Base-by-base conservation (phyloP, 306 rosid genomes). In the Calophaca sinica region DNA sequence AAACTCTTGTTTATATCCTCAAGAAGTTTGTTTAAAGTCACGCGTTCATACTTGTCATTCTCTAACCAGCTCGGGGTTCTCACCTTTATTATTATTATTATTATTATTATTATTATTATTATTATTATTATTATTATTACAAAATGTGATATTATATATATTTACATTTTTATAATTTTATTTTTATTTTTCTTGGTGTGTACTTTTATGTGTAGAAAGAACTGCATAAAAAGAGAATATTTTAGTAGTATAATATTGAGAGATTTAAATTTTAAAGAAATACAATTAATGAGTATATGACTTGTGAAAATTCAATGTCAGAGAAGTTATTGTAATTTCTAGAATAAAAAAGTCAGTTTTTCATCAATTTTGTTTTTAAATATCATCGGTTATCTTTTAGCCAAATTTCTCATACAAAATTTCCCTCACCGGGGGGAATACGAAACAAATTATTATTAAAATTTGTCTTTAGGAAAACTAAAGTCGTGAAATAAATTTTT, bases 21-120 rank as follows among this genome's bases (percentile, higher is more conserved):
- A 15, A 62, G 68, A 65, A 64, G 46, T 55, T 66, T 73, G 55
- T 63, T 66, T 67, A 38, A 48, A 80, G 72, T 50, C 48, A 74
- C 44, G 62, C 32, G 13, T 70, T 50, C 58, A 59, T 59, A 46
- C 32, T 33, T 70, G 77, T 87, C 51, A 45, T 10, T 61, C 48
- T 33, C 20, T 60, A 48, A 41, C 20, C 26, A 2, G 4, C 46
- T 50, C 9, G 39, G 45, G 20, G 55, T 60, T 42, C 28, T 73
- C 36, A 45, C 26, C 12, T 59, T 51, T 20, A 20, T 20, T 20
- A 20, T 20, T 20, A 20, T 20, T 20, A 20, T 20, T 20, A 20
- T 20, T 20, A 20, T 20, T 20, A 20, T 20, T 20, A 20, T 20
- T 20, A 20, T 20, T 20, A 20, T 20, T 20, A 20, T 20, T 20